A percentile compares a stretch with the other conserved stretches of the same genome.
These are phyloP conservation scores for Celoporthe dispersa DNA, from an alignment of 2,329 filamentous ascomycete genomes.

Conservation along the genomic window DNA sequence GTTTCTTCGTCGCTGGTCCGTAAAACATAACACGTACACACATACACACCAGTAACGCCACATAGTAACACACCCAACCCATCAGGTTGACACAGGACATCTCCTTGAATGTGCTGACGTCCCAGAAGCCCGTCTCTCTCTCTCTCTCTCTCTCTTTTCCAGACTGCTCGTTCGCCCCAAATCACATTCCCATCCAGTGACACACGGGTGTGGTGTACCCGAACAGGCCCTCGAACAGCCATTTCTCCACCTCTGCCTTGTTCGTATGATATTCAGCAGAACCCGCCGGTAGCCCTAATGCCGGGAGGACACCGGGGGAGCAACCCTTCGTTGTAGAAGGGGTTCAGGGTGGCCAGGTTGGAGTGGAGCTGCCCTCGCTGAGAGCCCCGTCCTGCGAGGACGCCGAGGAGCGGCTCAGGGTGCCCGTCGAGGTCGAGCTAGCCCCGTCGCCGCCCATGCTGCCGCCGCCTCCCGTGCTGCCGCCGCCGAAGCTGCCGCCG, in stretches of 20 bases:
- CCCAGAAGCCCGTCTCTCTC: background rate
- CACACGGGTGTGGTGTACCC: background rate
- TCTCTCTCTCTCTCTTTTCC: background rate
- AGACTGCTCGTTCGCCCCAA: background rate
- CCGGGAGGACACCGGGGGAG: background rate
- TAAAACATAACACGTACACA: background rate
- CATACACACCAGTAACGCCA: background rate
- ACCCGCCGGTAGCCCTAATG: background rate
- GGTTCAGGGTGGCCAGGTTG: slow-evolving; percentile 22
- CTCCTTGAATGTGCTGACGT: background rate
- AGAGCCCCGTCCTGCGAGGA: background rate
- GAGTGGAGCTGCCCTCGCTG: slow-evolving; percentile 17
- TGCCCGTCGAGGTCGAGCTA: slow-evolving; percentile 14
- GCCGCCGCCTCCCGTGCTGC: background rate
- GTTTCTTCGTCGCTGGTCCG: background rate
- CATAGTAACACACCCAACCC: background rate
- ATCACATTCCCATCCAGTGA: slow-evolving; percentile 16
- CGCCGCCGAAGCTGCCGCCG: background rate
- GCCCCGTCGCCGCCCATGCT: background rate
- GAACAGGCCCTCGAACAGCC: slow-evolving; percentile 19
- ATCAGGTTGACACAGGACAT: background rate
- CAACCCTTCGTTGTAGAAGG: slow-evolving; percentile 15
- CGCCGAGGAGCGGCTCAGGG: background rate
- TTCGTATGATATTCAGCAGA: slow-evolving; percentile 20
- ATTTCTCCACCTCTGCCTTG: slow-evolving; percentile 22